phyloP scores from a whole-genome alignment of 306 rosid species.

The Glycine tomentella region DNA sequence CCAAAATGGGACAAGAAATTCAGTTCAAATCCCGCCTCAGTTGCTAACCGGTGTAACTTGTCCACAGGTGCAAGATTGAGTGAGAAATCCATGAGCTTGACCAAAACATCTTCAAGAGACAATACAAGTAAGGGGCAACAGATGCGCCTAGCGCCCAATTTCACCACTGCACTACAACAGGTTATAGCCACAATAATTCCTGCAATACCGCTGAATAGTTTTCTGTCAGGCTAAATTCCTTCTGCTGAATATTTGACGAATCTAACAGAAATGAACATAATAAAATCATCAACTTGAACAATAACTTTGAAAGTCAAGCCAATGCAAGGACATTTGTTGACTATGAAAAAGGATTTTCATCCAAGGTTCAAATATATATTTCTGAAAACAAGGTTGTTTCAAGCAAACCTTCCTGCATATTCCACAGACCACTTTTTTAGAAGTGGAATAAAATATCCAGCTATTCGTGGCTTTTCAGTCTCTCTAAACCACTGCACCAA shows the following conservation, averaged over 20 bases:
- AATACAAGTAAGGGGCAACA: slow-evolving; percentile 42
- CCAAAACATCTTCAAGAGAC: slow-evolving; percentile 54
- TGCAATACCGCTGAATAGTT: slow-evolving; percentile 78
- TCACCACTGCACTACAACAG: slow-evolving; percentile 74
- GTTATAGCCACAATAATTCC: slow-evolving; percentile 74
- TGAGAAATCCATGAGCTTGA: slow-evolving; percentile 70
- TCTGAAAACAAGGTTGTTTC: slow-evolving; percentile 42
- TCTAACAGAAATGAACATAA: slow-evolving; percentile 22
- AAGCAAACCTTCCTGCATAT: slow-evolving; percentile 82
- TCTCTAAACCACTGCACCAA: slow-evolving; percentile 70
- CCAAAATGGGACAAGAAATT: slow-evolving; percentile 72
- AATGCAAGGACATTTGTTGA: slow-evolving; percentile 12
- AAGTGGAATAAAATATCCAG: slow-evolving; percentile 67
- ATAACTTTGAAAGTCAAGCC: slow-evolving; percentile 31
- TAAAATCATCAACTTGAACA: slow-evolving; percentile 31
- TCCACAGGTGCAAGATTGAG: slow-evolving; percentile 63
- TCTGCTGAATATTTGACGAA: slow-evolving; percentile 34
- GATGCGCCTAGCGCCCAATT: slow-evolving; percentile 52
- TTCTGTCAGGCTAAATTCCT: slow-evolving; percentile 55
- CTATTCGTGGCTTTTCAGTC: slow-evolving; percentile 57
- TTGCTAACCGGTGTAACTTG: slow-evolving; percentile 68
- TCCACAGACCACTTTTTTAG: slow-evolving; percentile 74
- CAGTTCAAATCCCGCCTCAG: slow-evolving; percentile 70
- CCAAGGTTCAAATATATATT: slow-evolving; percentile 34
- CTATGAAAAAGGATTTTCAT: slow-evolving; percentile 1